Evolutionary conservation across 805 yeast species (phyloP).

Genomic region (Candida maltosa): DNA sequence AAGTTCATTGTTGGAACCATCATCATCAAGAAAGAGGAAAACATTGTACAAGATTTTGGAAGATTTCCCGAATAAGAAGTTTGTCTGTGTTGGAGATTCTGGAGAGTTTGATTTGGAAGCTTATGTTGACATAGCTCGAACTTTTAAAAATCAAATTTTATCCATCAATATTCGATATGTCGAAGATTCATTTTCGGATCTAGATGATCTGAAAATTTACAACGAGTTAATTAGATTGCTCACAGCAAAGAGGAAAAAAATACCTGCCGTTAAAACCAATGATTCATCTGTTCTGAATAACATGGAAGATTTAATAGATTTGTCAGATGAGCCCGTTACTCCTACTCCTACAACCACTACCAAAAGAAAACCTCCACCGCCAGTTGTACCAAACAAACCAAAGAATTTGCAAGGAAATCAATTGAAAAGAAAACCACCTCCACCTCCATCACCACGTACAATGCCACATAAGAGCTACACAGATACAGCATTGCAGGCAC

Average conservation of each 20-base stretch:
- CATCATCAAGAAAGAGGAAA: constrained; percentile 72
- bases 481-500: constrained; percentile 1
- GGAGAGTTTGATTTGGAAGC: constrained; percentile 96
- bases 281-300: too few species aligned
- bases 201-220: constrained; percentile 29
- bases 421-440: constrained; percentile 26
- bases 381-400: constrained; percentile 51
- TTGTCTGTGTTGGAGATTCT: constrained; percentile 88
- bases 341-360: constrained; percentile 9
- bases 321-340: constrained; percentile 28
- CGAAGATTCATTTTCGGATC: constrained; percentile 59
- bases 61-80: constrained; percentile 76
- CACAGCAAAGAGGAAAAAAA: constrained; percentile 8
- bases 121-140: constrained; percentile 64
- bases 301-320: constrained; percentile 32
- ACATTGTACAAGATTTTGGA: constrained; percentile 58
- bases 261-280: constrained; percentile 1
- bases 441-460: constrained; percentile 28
- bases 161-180: constrained; percentile 84
- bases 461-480: too few species aligned
- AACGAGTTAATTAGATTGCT: constrained; percentile 19
- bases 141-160: constrained; percentile 58
- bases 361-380: constrained; percentile 27
- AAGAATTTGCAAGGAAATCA: constrained; percentile 30
- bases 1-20: constrained; percentile 81